These are phyloP conservation scores for Plasmopara muralis DNA, from an alignment of 352 stramenopile genomes.

Conservation along the genomic window DNA sequence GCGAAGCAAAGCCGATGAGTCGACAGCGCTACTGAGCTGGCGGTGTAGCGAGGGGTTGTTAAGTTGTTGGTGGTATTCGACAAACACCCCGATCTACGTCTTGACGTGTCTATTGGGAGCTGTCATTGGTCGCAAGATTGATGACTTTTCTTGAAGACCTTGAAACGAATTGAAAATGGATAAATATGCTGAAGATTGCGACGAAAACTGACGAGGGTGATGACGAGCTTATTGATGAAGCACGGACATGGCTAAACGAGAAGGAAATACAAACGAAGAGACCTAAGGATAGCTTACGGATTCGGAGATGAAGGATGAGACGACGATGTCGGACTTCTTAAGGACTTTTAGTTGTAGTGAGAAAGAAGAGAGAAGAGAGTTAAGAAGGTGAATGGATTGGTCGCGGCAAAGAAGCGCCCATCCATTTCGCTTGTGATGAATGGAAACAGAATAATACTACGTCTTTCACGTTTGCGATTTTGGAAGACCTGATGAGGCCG, in stretches of 20 bases:
- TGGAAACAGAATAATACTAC: slow-evolving; percentile 22
- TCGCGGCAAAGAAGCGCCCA: slow-evolving; percentile 22
- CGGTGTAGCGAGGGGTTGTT: slow-evolving; percentile 11
- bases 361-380: slow-evolving; percentile 20
- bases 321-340: slow-evolving; percentile 22
- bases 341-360: slow-evolving; percentile 46
- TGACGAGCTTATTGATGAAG: slow-evolving; percentile 19
- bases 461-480: slow-evolving; percentile 11
- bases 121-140: slow-evolving; percentile 14
- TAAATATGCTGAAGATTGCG: slow-evolving; percentile 27
- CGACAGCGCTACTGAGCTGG: slow-evolving; percentile 67
- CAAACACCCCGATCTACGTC: slow-evolving; percentile 10
- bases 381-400: slow-evolving; percentile 28
- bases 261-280: slow-evolving; percentile 29
- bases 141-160: slow-evolving; percentile 12
- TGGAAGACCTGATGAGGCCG: slow-evolving; percentile 22
- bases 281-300: slow-evolving; percentile 23
- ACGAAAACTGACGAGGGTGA: slow-evolving; percentile 22
- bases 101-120: slow-evolving; percentile 15
- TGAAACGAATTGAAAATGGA: slow-evolving; percentile 19
- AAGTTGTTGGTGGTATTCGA: slow-evolving; percentile 13
- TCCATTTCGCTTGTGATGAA: slow-evolving; percentile 22
- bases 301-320: slow-evolving; percentile 30
- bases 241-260: slow-evolving; percentile 21
- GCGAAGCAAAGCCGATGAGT: slow-evolving; percentile 64